Evolutionary conservation across 2,329 filamentous ascomycete species (phyloP).

Genomic region (Aureobasidium sp.): DNA sequence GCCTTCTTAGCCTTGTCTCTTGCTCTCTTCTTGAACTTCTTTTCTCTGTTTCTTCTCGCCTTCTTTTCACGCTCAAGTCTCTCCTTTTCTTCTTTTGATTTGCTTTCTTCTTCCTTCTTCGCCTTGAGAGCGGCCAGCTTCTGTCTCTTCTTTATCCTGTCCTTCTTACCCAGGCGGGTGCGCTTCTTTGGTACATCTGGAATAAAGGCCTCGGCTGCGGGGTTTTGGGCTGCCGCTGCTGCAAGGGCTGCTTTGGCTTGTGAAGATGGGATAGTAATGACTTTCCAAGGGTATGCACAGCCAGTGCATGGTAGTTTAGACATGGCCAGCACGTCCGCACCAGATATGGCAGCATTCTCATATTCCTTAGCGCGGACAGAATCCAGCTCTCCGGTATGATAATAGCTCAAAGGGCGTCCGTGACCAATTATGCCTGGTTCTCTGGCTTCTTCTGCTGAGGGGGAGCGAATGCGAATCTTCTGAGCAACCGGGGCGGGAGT

Average conservation of each 20-base stretch:
- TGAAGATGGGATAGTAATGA: constrained; percentile 18
- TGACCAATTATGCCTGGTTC: constrained; percentile 17
- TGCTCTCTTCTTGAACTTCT: constrained; percentile 30
- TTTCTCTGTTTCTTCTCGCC: constrained; percentile 28
- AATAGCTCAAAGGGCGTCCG: constrained; percentile 18
- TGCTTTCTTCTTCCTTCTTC: constrained; percentile 20
- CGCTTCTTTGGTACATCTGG: constrained; percentile 20
- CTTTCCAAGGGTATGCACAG: constrained; percentile 23
- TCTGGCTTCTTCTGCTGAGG: constrained; percentile 18
- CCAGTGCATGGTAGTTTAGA: constrained; percentile 20
- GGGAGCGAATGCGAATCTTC: constrained; percentile 22
- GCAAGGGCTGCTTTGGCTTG: constrained; percentile 8
- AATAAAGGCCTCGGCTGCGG: neutral
- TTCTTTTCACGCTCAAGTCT: constrained; percentile 28
- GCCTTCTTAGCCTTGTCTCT: constrained; percentile 30
- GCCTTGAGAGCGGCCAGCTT: constrained; percentile 21
- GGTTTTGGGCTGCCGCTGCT: neutral
- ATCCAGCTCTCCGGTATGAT: constrained; percentile 18
- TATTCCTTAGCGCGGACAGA: constrained; percentile 12
- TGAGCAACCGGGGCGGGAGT: constrained; percentile 12
- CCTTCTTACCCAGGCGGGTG: constrained; percentile 27
- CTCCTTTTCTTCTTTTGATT: constrained; percentile 25
- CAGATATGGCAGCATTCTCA: constrained; percentile 19
- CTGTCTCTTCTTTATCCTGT: constrained; percentile 22
- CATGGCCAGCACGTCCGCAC: constrained; percentile 19